phyloP scores from a whole-genome alignment of 441 rosid species.

The Adansonia madagascariensis region DNA sequence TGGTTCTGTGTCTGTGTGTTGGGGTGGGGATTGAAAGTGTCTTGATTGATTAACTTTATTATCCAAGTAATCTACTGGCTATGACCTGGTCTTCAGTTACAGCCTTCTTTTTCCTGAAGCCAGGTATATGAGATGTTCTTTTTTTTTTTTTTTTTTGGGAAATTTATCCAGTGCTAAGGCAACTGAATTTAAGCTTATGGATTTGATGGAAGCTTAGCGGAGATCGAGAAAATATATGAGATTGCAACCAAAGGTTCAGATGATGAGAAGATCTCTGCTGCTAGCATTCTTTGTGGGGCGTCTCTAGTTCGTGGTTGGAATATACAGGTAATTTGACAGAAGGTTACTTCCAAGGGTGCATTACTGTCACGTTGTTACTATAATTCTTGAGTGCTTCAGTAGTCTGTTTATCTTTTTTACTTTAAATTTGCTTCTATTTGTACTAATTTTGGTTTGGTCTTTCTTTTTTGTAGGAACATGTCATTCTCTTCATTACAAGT shows the following conservation, averaged over 20 bases:
- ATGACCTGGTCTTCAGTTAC: conserved; percentile 51
- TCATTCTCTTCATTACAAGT: conserved; percentile 66
- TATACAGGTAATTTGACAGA: conserved; percentile 66
- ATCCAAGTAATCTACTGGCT: conserved; percentile 26
- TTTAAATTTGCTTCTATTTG: background rate
- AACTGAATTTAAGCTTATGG: conserved; percentile 82
- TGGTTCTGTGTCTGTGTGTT: background rate
- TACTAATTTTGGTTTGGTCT: conserved; percentile 21
- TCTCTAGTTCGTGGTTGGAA: conserved; percentile 97
- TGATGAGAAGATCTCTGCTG: conserved; percentile 92
- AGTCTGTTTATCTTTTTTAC: background rate
- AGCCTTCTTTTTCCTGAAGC: conserved; percentile 53
- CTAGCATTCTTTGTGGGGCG: conserved; percentile 93
- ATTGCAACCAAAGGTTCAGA: conserved; percentile 79
- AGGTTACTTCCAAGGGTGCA: background rate
- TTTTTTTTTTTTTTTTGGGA: conserved; percentile 26
- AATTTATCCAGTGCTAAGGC: conserved; percentile 51
- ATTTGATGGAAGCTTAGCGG: conserved; percentile 97
- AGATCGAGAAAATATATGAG: conserved; percentile 91
- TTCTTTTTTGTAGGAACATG: conserved; percentile 75
- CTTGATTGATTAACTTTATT: conserved; percentile 17
- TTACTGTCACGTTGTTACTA: conserved; percentile 20
- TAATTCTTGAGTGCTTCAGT: conserved; percentile 28
- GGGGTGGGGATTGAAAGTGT: conserved; percentile 3
- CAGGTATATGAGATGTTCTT: conserved; percentile 51